Base-by-base conservation (phyloP, 2,329 filamentous ascomycete genomes). In the Dactylonectria estremocensis region DNA sequence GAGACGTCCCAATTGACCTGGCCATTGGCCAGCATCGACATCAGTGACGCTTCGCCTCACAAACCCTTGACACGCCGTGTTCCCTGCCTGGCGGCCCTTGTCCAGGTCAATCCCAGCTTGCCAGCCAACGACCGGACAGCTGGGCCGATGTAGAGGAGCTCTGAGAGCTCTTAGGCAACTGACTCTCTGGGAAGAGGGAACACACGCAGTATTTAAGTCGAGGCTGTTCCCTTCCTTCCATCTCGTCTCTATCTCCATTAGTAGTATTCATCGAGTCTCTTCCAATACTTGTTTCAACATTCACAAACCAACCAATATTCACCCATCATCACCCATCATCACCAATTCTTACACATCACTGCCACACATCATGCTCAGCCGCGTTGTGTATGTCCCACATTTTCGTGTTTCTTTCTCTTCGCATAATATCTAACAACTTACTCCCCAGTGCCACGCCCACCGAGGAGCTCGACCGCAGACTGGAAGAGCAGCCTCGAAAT, bases 391-490 rank as follows among this genome's bases (percentile, higher is more conserved):
- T 33, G 66, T 50, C 56, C 13, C 11, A 4, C 14, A 31, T 31
- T 24, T 22, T 35, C 33, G 24, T 60, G 48, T 20, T 20, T 28
- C 11, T 18, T 20, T 10, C 10, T 3, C 16, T 9, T 18, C 37
- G 31, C 31, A 18, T 22, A 43, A 50, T 54, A 50, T 33, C 33
- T 16, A 37, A 18, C 28, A 37, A 18, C 28, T 48, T 50, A 61
- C 53, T 49, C 9, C 16, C 5, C 20, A 67, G 65, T 31, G 55
- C 49, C 46, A 67, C 60, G 40, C 65, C 65, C 49, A 43, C 43
- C n/a, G 58, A 66, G 58, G 64, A 66, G 61, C 64, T 66, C 53
- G 64, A 66, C 14, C 64, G 64, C 48, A 40, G 53, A 50, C 58
- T 66, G 28, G 64, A 54, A 43, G 62, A 64, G 49, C 55, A 40